phyloP scores from a whole-genome alignment of 352 stramenopile genomes.

The Globisporangium heterothallicum region DNA sequence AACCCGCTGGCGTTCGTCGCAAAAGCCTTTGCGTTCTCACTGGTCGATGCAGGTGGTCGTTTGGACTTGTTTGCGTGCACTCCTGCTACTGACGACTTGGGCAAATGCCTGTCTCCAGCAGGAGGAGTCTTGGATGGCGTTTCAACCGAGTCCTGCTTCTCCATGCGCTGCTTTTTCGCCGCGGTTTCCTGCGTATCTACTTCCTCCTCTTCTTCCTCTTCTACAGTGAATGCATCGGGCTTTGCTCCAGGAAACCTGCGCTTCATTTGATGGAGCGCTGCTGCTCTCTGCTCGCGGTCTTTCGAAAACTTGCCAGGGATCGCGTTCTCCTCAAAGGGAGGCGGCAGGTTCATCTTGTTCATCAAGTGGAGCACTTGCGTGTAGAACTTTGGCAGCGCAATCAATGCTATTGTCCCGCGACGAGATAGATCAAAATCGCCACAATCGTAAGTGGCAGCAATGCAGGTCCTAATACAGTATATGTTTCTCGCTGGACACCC shows the following conservation, averaged over 20 bases:
- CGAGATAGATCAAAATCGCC: no score
- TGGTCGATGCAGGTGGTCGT: neutral
- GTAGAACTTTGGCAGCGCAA: conserved; percentile 85
- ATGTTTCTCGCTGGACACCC: neutral
- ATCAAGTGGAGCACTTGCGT: conserved; percentile 89
- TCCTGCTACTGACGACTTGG: neutral
- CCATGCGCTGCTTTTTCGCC: conserved; percentile 4
- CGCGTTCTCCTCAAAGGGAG: conserved; percentile 63
- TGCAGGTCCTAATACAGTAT: neutral
- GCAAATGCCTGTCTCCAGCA: no score
- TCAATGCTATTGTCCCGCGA: no score
- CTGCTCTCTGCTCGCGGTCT: conserved; percentile 10
- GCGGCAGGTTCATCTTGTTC: conserved; percentile 90
- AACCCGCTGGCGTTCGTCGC: neutral
- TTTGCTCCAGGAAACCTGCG: conserved; percentile 11
- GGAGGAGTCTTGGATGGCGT: neutral
- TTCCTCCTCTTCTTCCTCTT: conserved; percentile 34
- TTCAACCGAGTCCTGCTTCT: neutral
- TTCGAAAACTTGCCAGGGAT: conserved; percentile 64
- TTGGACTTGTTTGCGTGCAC: conserved; percentile 1
- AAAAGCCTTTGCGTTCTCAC: conserved; percentile 22
- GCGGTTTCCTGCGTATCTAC: conserved; percentile 14
- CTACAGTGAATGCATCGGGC: conserved; percentile 22
- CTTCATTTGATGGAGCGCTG: conserved; percentile 11
- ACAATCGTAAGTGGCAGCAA: neutral